These are phyloP conservation scores for Mucor sp. DNA, from an alignment of 371 early-diverging fungal species.

Conservation along the genomic window DNA sequence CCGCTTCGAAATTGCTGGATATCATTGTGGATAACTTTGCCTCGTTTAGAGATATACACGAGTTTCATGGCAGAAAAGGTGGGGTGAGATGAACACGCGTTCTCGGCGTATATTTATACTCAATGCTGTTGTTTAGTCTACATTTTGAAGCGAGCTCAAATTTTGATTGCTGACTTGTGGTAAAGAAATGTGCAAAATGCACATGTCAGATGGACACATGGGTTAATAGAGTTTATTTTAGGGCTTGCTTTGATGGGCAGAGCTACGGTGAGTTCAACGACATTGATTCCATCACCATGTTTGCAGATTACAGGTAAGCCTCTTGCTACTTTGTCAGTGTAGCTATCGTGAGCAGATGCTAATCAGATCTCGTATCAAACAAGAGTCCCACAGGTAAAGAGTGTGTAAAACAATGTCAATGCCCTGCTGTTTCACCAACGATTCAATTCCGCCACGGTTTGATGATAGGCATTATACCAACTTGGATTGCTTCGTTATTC, in stretches of 20 bases:
- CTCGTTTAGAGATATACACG: constrained; percentile 73
- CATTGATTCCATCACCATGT: constrained; percentile 89
- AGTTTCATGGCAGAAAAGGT: constrained; percentile 64
- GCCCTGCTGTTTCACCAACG: constrained; percentile 10
- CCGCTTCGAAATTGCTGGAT: constrained; percentile 62
- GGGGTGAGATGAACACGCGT: not conserved
- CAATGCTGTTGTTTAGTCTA: constrained; percentile 41
- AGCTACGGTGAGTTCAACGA: constrained; percentile 69
- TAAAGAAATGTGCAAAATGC: constrained; percentile 19
- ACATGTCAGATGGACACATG: not conserved
- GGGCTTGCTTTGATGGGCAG: constrained; percentile 85
- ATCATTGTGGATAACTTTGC: constrained; percentile 64
- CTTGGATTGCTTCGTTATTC: constrained; percentile 76
- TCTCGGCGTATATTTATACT: no score
- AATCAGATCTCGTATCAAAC: constrained; percentile 8
- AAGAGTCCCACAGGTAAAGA: constrained; percentile 55
- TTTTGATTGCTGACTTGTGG: constrained; percentile 90
- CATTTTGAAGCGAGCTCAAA: constrained; percentile 87
- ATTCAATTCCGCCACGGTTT: not conserved
- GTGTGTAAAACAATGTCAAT: not conserved
- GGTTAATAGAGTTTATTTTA: constrained; percentile 14
- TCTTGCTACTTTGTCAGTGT: not conserved
- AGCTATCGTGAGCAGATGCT: not conserved
- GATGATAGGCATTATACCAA: constrained; percentile 72
- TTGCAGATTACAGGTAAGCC: constrained; percentile 84